phyloP scores from a whole-genome alignment of 2,329 filamentous ascomycete genomes.

The Aureobasidium sp. region DNA sequence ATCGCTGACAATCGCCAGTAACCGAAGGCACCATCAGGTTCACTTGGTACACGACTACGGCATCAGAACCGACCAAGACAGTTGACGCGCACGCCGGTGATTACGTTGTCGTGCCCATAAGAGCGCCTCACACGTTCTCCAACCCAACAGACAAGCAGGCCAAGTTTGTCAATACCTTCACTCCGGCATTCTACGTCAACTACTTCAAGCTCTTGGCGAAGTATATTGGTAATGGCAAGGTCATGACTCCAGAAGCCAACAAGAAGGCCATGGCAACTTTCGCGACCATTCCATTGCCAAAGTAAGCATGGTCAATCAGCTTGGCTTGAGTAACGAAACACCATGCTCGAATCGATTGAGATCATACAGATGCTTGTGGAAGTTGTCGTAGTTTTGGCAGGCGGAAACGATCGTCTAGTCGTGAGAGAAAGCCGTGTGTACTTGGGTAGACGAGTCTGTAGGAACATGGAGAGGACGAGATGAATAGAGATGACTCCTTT shows the following conservation, averaged over 20 bases:
- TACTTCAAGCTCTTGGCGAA: constrained; percentile 47
- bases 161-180: constrained; percentile 50
- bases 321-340: background rate
- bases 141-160: constrained; percentile 48
- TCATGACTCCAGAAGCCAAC: constrained; percentile 42
- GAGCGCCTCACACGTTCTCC: constrained; percentile 48
- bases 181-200: constrained; percentile 49
- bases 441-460: background rate
- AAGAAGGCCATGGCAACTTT: constrained; percentile 42
- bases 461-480: background rate
- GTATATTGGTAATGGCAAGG: constrained; percentile 35
- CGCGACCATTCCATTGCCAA: constrained; percentile 31
- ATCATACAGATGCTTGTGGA: background rate
- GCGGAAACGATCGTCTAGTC: background rate
- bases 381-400: background rate
- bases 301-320: background rate
- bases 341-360: background rate
- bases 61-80: constrained; percentile 28
- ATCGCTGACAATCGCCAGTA: constrained; percentile 21
- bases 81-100: constrained; percentile 45
- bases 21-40: constrained; percentile 45
- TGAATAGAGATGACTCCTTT: background rate
- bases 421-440: background rate
- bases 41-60: constrained; percentile 31
- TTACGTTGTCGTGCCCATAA: constrained; percentile 47